Conservation (phyloP, 306 rosid species). For the Lotus japonicus region DNA sequence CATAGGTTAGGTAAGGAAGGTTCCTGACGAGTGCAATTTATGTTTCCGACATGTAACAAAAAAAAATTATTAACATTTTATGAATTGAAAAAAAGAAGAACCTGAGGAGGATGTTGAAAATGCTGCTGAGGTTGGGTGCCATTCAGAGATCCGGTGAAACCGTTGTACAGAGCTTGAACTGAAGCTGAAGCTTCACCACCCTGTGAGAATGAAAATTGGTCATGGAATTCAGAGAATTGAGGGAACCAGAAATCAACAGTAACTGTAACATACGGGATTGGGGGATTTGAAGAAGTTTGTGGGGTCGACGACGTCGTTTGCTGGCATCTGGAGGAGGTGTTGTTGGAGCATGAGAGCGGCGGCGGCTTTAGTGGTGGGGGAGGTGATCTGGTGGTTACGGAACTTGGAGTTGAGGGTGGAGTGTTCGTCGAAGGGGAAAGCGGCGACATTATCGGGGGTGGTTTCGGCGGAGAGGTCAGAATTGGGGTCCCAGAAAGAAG, state of each 20-base stretch:
- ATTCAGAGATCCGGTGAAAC: conserved; percentile 54
- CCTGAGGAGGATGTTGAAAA: conserved; percentile 63
- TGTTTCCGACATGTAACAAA: too few relatives aligned
- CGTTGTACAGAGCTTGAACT: conserved; percentile 47
- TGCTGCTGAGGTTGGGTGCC: conserved; percentile 33
- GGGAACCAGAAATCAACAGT: too few relatives aligned
- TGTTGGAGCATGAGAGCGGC: conserved; percentile 60
- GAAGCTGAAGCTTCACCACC: conserved; percentile 34
- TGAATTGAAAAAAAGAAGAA: not conserved
- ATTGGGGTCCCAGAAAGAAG: conserved; percentile 45
- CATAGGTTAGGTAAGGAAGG: too few relatives aligned
- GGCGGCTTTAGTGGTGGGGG: conserved; percentile 19
- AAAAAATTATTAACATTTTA: too few relatives aligned
- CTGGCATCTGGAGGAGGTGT: conserved; percentile 49
- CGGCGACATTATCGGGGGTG: conserved; percentile 35
- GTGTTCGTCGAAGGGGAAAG: conserved; percentile 47
- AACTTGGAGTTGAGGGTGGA: conserved; percentile 57
- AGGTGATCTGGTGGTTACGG: conserved; percentile 61
- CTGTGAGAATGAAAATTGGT: not conserved
- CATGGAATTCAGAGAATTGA: not conserved
- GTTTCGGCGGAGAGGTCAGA: conserved; percentile 26
- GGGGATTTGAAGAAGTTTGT: conserved; percentile 46
- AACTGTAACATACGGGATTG: too few relatives aligned
- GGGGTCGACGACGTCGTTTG: conserved; percentile 59
- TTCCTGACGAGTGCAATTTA: too few relatives aligned